These are phyloP conservation scores for Rhizoctonia solani DNA, from an alignment of 1,284 basidiomycete genomes.

Conservation along the genomic window DNA sequence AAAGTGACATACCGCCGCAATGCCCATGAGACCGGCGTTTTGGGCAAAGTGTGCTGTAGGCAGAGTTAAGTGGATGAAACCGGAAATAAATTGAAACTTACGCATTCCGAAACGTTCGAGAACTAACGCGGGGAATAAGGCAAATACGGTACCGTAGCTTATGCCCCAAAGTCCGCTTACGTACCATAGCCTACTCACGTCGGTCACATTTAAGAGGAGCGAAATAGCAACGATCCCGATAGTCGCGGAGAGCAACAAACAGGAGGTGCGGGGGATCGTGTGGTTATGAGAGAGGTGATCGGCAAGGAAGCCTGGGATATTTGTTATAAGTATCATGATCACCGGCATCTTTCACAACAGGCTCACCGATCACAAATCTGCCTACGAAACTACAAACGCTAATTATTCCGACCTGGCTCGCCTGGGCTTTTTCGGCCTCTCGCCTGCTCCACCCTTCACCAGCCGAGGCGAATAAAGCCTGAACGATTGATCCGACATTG, in stretches of 20 bases:
- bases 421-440: conserved; percentile 75
- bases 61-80: background rate
- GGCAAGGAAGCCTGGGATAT: conserved; percentile 66
- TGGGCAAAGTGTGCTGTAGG: conserved; percentile 63
- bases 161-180: conserved; percentile 73
- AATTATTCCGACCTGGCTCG: conserved; percentile 81
- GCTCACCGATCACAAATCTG: conserved; percentile 72
- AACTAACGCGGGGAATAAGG: conserved; percentile 74
- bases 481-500: conserved; percentile 91
- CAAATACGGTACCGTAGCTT: conserved; percentile 80
- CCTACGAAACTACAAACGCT: conserved; percentile 85
- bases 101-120: conserved; percentile 88
- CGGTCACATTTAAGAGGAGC: conserved; percentile 58
- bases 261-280: conserved; percentile 69
- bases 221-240: conserved; percentile 74
- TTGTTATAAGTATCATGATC: background rate
- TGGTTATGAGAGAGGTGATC: conserved; percentile 69
- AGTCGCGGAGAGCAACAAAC: conserved; percentile 65
- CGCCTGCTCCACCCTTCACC: conserved; percentile 63
- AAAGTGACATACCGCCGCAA: conserved; percentile 75
- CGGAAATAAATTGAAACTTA: conserved; percentile 45
- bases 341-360: background rate
- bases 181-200: conserved; percentile 71
- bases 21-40: conserved; percentile 82
- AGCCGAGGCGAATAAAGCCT: conserved; percentile 75